Conservation (phyloP, 2,329 filamentous ascomycete genomes). For the Fusarium temperatum region DNA sequence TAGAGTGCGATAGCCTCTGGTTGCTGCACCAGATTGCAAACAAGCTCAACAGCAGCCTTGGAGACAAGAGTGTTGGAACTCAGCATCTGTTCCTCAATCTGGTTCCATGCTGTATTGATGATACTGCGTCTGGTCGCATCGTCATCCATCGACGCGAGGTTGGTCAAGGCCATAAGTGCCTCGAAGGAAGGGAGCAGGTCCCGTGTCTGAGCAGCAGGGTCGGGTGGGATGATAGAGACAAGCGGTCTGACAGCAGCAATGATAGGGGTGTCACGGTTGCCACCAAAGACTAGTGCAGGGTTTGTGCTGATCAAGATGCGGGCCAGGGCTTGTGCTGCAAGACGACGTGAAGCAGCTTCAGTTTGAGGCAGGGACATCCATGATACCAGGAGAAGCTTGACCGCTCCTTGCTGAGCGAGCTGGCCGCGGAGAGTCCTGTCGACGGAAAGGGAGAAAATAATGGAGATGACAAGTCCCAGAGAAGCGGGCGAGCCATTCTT, state of each 20-base stretch:
- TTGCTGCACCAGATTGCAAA: slow-evolving; percentile 87
- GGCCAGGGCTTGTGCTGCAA: slow-evolving; percentile 81
- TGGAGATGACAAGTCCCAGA: slow-evolving; percentile 76
- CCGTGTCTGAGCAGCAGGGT: slow-evolving; percentile 69
- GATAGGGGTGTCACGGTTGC: slow-evolving; percentile 76
- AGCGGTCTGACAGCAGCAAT: slow-evolving; percentile 86
- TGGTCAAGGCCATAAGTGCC: slow-evolving; percentile 89
- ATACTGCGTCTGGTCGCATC: slow-evolving; percentile 72
- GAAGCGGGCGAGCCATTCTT: slow-evolving; percentile 77
- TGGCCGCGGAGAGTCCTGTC: slow-evolving; percentile 77
- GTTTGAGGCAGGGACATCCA: slow-evolving; percentile 69
- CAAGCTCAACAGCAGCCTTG: slow-evolving; percentile 84
- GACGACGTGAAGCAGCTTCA: slow-evolving; percentile 59
- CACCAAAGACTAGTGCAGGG: slow-evolving; percentile 83
- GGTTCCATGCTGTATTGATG: slow-evolving; percentile 76
- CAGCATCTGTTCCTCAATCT: slow-evolving; percentile 85
- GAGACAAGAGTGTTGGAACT: slow-evolving; percentile 78
- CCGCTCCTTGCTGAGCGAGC: slow-evolving; percentile 92
- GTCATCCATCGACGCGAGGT: slow-evolving; percentile 83
- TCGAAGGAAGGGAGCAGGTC: slow-evolving; percentile 93
- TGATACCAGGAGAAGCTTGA: slow-evolving; percentile 81
- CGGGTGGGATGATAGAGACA: slow-evolving; percentile 74
- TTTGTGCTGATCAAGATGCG: slow-evolving; percentile 89
- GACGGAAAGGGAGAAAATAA: slow-evolving; percentile 80
- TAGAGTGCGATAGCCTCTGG: slow-evolving; percentile 74